Base-by-base conservation (phyloP, 306 rosid species). In the Sophora flavescens region DNA sequence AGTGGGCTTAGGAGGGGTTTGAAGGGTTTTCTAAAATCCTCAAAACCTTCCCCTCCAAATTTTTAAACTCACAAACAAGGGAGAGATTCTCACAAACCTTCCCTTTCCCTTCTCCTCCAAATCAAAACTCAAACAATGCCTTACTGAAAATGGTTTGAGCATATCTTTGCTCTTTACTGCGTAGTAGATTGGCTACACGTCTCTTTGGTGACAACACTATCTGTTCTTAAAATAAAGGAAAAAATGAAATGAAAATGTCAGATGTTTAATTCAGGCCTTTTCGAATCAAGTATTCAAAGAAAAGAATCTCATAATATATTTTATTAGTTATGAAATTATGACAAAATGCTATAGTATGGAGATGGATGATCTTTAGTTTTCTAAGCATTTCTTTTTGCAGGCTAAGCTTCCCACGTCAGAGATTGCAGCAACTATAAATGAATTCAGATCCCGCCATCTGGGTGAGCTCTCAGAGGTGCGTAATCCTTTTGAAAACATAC, bases 391-490 rank as follows among this genome's bases (percentile, higher is more conserved):
- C 12, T 74, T 78, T 22, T 22, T 81, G 74, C 85, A 96, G 99
- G 90, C 98, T 66, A 96, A 96, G 85, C 93, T 96, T 53, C 99
- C 99, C 5, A 86, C 72, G n/a, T 79, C 98, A 15, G 99, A 96
- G 90, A 96, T 96, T 76, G 90, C 98, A 50, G 86, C 99, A 62
- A 89, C 99, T 5, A 88, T 96, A 82, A 96, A 96, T 52, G 99
- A 92, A 79, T 92, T 91, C 78, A 83, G 99, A 84, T 87, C 97
- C 51, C 98, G 98, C 39, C 98, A 96, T 86, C 87, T 96, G 33
- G 86, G 91, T n/a, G 99, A 96, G 88, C 97, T 96, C 38, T 33
- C 98, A 2, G 99, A 96, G 97, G 99, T 95, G 86, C 45, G 42
- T 13, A 12, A 44, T 45, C 64, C 5, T 56, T 26, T 17, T 14